Conservation (phyloP, 2,329 filamentous ascomycete genomes). For the Microcera coccophila region DNA sequence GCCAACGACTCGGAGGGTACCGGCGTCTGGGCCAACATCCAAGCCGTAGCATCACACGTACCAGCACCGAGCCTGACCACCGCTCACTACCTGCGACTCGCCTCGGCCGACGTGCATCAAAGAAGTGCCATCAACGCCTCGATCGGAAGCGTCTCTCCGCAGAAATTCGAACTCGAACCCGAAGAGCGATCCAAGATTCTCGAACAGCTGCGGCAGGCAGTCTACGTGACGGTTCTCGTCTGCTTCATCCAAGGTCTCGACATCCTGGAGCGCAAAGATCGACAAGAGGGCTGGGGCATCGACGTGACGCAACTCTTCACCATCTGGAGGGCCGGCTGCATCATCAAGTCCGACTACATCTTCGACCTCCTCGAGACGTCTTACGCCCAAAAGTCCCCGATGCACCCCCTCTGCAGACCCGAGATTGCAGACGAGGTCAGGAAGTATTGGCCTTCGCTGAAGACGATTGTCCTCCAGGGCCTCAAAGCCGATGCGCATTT, state of each 20-base stretch:
- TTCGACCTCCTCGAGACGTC: constrained; percentile 53
- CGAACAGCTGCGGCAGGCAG: constrained; percentile 56
- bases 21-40: constrained; percentile 60
- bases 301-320: constrained; percentile 49
- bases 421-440: constrained; percentile 47
- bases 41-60: constrained; percentile 59
- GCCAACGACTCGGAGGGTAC: constrained; percentile 64
- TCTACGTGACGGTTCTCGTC: constrained; percentile 58
- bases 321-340: constrained; percentile 68
- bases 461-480: constrained; percentile 51
- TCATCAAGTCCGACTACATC: constrained; percentile 65
- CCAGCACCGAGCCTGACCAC: constrained; percentile 60
- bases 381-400: constrained; percentile 36
- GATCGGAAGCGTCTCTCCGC: constrained; percentile 3
- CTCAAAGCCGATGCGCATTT: constrained; percentile 56
- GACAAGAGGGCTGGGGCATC: constrained; percentile 56
- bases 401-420: constrained; percentile 26
- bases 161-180: background rate
- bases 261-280: constrained; percentile 56
- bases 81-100: constrained; percentile 60
- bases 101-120: constrained; percentile 58
- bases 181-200: constrained; percentile 39
- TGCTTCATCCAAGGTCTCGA: constrained; percentile 65
- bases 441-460: constrained; percentile 47
- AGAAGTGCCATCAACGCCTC: constrained; percentile 44